These are phyloP conservation scores for Oemleria cerasiformis DNA, from an alignment of 306 rosid species.

Conservation along the genomic window DNA sequence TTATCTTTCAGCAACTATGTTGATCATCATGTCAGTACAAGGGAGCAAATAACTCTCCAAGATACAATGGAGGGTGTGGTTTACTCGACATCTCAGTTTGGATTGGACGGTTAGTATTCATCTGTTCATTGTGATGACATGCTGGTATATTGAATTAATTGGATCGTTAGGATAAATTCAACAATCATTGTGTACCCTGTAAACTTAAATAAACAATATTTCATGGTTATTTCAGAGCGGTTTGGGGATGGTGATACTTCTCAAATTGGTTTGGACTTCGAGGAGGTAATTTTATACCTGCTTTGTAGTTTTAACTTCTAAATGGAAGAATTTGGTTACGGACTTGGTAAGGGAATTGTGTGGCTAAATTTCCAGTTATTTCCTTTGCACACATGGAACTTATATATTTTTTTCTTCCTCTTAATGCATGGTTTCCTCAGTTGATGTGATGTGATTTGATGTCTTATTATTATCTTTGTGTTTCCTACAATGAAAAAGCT, in stretches of 20 bases:
- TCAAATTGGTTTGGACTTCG: slow-evolving; percentile 96
- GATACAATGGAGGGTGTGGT: slow-evolving; percentile 94
- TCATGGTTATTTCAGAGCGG: slow-evolving; percentile 62
- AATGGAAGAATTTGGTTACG: slow-evolving; percentile 1
- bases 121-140: slow-evolving; percentile 15
- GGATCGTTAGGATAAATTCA: not conserved
- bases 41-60: slow-evolving; percentile 98
- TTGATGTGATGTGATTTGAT: not conserved
- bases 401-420: not conserved
- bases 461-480: not conserved
- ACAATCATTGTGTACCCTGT: not conserved
- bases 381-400: not conserved
- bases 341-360: not conserved
- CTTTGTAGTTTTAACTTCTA: slow-evolving; percentile 6
- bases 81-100: slow-evolving; percentile 90
- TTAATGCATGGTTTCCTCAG: not conserved
- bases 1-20: slow-evolving; percentile 78
- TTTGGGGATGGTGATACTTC: slow-evolving; percentile 99
- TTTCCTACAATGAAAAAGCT: not conserved
- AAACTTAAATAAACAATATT: slow-evolving; percentile 20
- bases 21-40: slow-evolving; percentile 89
- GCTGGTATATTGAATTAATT: not conserved
- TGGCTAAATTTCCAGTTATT: not conserved
- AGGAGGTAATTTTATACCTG: slow-evolving; percentile 63
- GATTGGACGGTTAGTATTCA: slow-evolving; percentile 81